Evolutionary conservation across 1,284 basidiomycete genomes (phyloP).

Genomic region (Pseudozyma sp.): DNA sequence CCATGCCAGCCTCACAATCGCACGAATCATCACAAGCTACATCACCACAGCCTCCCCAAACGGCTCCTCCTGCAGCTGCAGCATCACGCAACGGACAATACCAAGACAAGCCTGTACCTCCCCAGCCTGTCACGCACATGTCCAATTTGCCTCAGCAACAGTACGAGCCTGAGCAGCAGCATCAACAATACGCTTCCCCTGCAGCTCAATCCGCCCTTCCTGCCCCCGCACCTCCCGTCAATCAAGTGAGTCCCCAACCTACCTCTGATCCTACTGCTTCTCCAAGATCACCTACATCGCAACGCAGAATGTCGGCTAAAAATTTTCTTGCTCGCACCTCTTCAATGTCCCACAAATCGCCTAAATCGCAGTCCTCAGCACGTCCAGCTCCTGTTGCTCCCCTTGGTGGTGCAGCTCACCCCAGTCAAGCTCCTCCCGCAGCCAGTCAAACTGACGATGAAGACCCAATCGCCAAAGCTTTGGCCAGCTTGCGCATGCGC

Average conservation of each 20-base stretch:
- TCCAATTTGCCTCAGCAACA: conserved; percentile 12
- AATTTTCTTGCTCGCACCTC: conserved; percentile 62
- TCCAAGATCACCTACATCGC: conserved; percentile 15
- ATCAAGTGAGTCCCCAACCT: conserved; percentile 34
- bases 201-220: conserved; percentile 6
- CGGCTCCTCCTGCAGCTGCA: conserved; percentile 9
- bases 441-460: conserved; percentile 70
- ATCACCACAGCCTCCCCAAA: conserved; percentile 24
- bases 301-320: conserved; percentile 57
- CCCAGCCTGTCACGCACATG: conserved; percentile 18
- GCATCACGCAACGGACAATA: conserved; percentile 24
- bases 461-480: conserved; percentile 81
- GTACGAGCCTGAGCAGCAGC: conserved; percentile 30
- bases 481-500: conserved; percentile 73
- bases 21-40: conserved; percentile 13
- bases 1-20: conserved; percentile 13
- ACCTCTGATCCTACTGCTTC: conserved; percentile 4
- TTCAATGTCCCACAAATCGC: conserved; percentile 48
- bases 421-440: conserved; percentile 7
- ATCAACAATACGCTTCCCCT: conserved; percentile 9
- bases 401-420: conserved; percentile 17
- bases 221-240: conserved; percentile 17
- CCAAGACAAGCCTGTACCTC: conserved; percentile 38
- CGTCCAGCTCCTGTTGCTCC: conserved; percentile 37
- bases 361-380: conserved; percentile 29